Evolutionary conservation across 139 green algal species (phyloP).

Genomic region (Axilococcus clingmanii): DNA sequence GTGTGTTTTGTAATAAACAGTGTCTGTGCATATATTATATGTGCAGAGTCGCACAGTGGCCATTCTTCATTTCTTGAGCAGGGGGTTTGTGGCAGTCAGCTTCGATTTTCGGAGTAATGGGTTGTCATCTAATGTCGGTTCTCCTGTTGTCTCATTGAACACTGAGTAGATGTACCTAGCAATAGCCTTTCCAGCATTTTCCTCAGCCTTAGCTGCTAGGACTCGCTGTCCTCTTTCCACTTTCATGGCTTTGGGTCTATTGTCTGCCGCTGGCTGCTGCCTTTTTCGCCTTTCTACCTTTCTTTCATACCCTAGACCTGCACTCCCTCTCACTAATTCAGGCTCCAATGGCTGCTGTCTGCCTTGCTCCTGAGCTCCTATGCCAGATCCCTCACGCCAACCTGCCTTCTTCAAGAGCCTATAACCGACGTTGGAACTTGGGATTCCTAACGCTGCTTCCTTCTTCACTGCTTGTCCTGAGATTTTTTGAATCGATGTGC

Average conservation of each 20-base stretch:
- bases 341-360: slow-evolving; percentile 11
- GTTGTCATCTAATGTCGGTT: slow-evolving; percentile 23
- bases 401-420: slow-evolving; percentile 43
- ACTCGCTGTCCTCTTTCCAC: slow-evolving; percentile 28
- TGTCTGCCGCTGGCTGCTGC: no score
- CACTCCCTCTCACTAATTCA: slow-evolving; percentile 12
- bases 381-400: slow-evolving; percentile 33
- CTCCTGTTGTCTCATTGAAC: slow-evolving; percentile 18
- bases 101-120: slow-evolving; percentile 31
- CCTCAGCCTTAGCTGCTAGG: slow-evolving; percentile 31
- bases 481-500: no score
- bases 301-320: slow-evolving; percentile 20
- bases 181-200: slow-evolving; percentile 21
- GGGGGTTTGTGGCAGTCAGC: slow-evolving; percentile 27
- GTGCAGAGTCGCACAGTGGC: no score
- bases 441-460: neutral
- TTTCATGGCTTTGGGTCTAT: no score
- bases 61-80: no score
- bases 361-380: slow-evolving; percentile 39
- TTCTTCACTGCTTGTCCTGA: neutral
- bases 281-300: no score
- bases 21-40: no score
- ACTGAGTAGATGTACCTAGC: slow-evolving; percentile 20
- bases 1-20: no score
- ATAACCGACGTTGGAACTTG: slow-evolving; percentile 15